Percentiles rank a stretch among this genome's conserved stretches.
phyloP scores from a whole-genome alignment of 805 yeast species.

The Blastobotrys muscicola region DNA sequence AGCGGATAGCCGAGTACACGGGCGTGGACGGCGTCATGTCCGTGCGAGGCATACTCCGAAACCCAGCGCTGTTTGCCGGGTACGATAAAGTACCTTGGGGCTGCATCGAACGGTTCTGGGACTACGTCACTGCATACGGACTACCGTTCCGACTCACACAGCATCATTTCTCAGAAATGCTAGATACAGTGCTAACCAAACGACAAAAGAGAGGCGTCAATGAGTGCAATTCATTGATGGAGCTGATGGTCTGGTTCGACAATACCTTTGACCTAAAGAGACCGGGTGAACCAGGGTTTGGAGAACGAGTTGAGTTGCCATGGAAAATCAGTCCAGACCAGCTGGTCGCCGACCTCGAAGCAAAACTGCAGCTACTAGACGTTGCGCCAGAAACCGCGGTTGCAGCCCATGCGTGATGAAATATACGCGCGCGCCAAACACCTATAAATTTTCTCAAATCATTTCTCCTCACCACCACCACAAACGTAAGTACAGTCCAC shows the following conservation, averaged over 20 bases:
- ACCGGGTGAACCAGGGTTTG: constrained; percentile 63
- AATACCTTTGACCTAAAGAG: constrained; percentile 54
- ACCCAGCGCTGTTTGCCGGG: constrained; percentile 85
- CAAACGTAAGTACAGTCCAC: not conserved
- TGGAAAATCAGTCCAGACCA: constrained; percentile 20
- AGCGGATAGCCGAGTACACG: constrained; percentile 50
- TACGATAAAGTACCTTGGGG: constrained; percentile 75
- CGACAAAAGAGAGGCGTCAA: constrained; percentile 53
- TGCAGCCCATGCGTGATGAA: not conserved
- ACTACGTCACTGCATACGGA: constrained; percentile 69
- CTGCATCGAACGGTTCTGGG: constrained; percentile 77
- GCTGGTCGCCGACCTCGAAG: too few species aligned
- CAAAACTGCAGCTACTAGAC: not conserved
- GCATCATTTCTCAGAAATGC: constrained; percentile 85
- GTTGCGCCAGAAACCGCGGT: not conserved
- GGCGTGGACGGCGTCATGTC: constrained; percentile 93
- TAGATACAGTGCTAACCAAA: constrained; percentile 45
- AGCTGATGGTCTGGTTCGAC: constrained; percentile 80
- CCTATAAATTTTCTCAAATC: not conserved
- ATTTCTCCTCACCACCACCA: not conserved
- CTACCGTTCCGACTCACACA: constrained; percentile 76
- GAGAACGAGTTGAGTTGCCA: constrained; percentile 31
- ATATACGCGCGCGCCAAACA: not conserved
- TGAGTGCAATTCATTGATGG: constrained; percentile 45
- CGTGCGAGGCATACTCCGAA: constrained; percentile 75